A percentile compares a stretch with the other conserved stretches of the same genome.
Evolutionary conservation across 768 basidiomycete genomes (phyloP).

Genomic region (Botryobasidium botryosum): DNA sequence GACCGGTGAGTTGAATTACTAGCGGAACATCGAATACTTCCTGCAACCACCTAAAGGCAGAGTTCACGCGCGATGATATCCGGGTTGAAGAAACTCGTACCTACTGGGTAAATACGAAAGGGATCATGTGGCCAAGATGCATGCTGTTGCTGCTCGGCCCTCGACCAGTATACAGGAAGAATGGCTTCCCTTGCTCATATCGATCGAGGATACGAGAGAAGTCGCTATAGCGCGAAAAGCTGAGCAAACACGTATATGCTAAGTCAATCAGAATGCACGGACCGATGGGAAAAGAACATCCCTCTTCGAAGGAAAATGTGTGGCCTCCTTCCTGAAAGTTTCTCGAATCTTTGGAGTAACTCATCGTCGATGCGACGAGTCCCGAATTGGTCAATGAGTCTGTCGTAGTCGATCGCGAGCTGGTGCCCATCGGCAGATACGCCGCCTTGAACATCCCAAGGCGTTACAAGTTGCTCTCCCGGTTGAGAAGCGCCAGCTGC

Average conservation of each 20-base stretch:
- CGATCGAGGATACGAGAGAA: conserved; percentile 87
- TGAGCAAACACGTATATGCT: background rate
- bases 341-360: conserved; percentile 77
- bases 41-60: conserved; percentile 67
- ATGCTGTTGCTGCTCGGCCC: conserved; percentile 94
- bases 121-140: conserved; percentile 96
- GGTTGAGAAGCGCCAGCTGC: background rate
- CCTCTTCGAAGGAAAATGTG: conserved; percentile 80
- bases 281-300: conserved; percentile 98
- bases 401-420: conserved; percentile 91
- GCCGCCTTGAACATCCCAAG: conserved; percentile 93
- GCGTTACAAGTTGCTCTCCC: conserved; percentile 69
- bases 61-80: background rate
- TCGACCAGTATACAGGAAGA: conserved; percentile 94
- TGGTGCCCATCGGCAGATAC: conserved; percentile 79
- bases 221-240: conserved; percentile 36
- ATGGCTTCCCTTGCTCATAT: conserved; percentile 92
- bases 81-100: conserved; percentile 18
- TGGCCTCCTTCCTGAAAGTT: conserved; percentile 71
- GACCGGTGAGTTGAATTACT: conserved; percentile 90
- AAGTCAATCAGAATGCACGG: conserved; percentile 15
- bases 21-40: conserved; percentile 89
- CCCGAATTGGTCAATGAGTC: conserved; percentile 86
- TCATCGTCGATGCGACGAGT: conserved; percentile 63
- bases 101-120: conserved; percentile 95